Percentiles rank a stretch among this genome's conserved stretches.
These are phyloP conservation scores for Phytophthora lateralis DNA, from an alignment of 352 stramenopile species.

Conservation along the genomic window DNA sequence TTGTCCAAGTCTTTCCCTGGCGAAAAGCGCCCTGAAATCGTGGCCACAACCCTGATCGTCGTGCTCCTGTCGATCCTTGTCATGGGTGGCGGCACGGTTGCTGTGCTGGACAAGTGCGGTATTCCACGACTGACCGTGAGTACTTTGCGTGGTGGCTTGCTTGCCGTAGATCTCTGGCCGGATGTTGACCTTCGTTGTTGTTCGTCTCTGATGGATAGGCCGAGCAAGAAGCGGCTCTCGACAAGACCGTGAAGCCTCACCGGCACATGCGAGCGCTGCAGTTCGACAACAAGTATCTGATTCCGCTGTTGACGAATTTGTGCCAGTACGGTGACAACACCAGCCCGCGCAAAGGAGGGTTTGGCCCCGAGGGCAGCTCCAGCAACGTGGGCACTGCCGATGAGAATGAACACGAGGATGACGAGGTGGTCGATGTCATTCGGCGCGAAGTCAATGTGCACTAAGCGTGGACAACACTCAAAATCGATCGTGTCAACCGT, in stretches of 20 bases:
- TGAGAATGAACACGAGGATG: conserved; percentile 50
- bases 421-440: conserved; percentile 79
- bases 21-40: conserved; percentile 86
- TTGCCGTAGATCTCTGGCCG: background rate
- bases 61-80: conserved; percentile 93
- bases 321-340: conserved; percentile 51
- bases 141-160: background rate
- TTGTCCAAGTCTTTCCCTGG: conserved; percentile 91
- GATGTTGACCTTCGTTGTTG: conserved; percentile 13
- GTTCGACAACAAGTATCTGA: conserved; percentile 89
- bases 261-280: conserved; percentile 83
- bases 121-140: conserved; percentile 86
- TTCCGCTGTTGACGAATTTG: conserved; percentile 80
- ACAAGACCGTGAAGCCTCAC: conserved; percentile 81
- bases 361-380: conserved; percentile 40
- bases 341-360: conserved; percentile 39
- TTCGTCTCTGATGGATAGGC: conserved; percentile 41
- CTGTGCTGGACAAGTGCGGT: conserved; percentile 83
- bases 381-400: conserved; percentile 54
- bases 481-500: background rate
- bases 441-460: conserved; percentile 64
- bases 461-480: conserved; percentile 20
- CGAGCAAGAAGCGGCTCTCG: conserved; percentile 73
- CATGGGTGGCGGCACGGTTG: conserved; percentile 90
- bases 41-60: conserved; percentile 91